Base-by-base conservation (phyloP, 2,329 filamentous ascomycete species). In the Tolypocladium sp. region DNA sequence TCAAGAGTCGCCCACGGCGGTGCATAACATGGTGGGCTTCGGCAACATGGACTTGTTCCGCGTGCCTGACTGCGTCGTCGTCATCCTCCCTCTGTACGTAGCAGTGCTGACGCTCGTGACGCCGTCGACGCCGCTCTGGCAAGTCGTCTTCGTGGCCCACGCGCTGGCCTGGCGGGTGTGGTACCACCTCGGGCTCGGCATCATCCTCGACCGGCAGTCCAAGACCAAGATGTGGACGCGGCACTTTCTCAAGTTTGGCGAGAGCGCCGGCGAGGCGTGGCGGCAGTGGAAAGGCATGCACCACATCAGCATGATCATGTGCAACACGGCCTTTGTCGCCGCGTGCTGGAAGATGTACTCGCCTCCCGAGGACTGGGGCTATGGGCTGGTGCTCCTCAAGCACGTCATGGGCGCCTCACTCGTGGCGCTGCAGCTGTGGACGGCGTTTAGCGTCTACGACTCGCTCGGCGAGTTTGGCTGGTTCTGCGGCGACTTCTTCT, bases 401-500 rank as follows among this genome's bases (percentile, higher is more conserved):
- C 94, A 97, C 69, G 90, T 97, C 33, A 71, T 97, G 40, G 94
- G 94, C 51, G 79, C 83, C 56, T 85, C 89, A 57, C 79, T 97
- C 63, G 86, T 97, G 60, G 86, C 89, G 13, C 81, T 99, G 56
- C 94, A 99, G 69, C 75, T 95, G 22, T 99, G 94, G 94, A 96
- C 92, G 1, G 88, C 91, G 2, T 80, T 90, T 64, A 97, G 92
- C 72, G 92, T 97, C 65, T 96, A 97, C 72, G 92, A 97, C 56
- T 95, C 91, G 2, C 84, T 99, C 0, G 94, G 94, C 59, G 94
- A 99, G 70, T 99, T 97, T 68, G 94, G 94, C 67, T 99, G 93
- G 93, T 97, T 97, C 79, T 97, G 92, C 69, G 94, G 94, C 22
- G 94, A 99, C 71, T 99, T 97, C 79, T 97, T 99, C 80, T 97